A percentile compares a stretch with the other conserved stretches of the same genome.
Evolutionary conservation across 176 grass and related monocot species (phyloP).

Genomic region (Ampelocalamus luodianensis): DNA sequence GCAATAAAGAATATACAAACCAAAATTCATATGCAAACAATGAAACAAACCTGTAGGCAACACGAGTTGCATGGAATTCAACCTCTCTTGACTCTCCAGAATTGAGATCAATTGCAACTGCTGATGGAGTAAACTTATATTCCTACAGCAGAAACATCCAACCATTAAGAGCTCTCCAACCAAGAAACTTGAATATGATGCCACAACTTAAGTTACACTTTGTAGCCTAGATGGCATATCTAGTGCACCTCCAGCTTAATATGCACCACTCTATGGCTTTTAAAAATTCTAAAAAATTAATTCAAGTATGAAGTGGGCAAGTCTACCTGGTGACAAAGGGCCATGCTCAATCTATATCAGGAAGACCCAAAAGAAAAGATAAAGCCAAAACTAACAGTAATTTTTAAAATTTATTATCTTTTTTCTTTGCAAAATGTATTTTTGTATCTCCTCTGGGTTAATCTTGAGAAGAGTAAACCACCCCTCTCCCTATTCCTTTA

Average conservation of each 20-base stretch:
- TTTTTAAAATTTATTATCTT: not conserved
- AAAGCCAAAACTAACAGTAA: not conserved
- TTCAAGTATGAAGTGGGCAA: conserved; percentile 3
- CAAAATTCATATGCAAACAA: conserved; percentile 28
- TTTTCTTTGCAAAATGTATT: not conserved
- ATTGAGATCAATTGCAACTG: conserved; percentile 83
- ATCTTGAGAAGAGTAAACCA: conserved; percentile 13
- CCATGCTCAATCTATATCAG: conserved; percentile 24
- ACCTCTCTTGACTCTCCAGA: conserved; percentile 89
- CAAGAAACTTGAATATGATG: conserved; percentile 30
- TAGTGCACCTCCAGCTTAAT: not conserved
- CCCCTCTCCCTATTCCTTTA: conserved; percentile 4
- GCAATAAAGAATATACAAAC: not conserved
- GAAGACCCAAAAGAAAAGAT: conserved; percentile 18
- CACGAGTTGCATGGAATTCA: conserved; percentile 82
- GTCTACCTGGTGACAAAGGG: not conserved
- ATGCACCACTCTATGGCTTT: not conserved
- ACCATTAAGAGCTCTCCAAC: conserved; percentile 37
- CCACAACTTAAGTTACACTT: conserved; percentile 11
- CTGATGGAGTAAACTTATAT: conserved; percentile 87
- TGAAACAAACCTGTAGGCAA: conserved; percentile 91
- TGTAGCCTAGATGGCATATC: conserved; percentile 23
- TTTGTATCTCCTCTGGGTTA: not conserved
- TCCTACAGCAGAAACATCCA: conserved; percentile 65
- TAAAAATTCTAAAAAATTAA: conserved; percentile 16